Base-by-base conservation (phyloP, 768 basidiomycete species). In the Mycena rebaudengoi region DNA sequence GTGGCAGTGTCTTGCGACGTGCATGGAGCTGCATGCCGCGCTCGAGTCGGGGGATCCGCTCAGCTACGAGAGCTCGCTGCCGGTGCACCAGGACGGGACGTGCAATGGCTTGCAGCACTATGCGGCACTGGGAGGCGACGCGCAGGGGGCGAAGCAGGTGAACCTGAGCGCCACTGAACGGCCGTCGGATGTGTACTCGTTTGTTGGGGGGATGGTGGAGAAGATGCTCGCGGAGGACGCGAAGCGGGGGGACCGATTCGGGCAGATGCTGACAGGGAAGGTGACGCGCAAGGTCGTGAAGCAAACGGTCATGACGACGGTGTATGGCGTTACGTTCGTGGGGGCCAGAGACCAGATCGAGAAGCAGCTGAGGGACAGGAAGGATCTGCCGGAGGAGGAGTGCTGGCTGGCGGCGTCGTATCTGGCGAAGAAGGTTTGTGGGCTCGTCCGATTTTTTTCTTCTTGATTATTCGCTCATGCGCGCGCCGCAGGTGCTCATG, bases 301-400 rank as follows among this genome's bases (percentile, higher is more conserved):
- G 82, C 97, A 99, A 81, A 98, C 98, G 23, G 94, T 98, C 67
- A 99, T 99, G 98, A 99, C 97, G 1, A 98, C 97, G 3, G 97
- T 99, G 32, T 99, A 99, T 73, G 97, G 98, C 21, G 96, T 99
- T 16, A 99, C 98, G 0, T 96, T 90, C 78, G 80, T 98, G 55
- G 98, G 98, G 33, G 98, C 98, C 21, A 87, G 95, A 41, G 94
- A 94, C 10, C 98, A 99, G 78, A 98, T 99, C 56, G 92, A 95
- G 77, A 91, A 78, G 70, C 96, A 98, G 79, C 78, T 99, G 37
- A 86, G 83, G 68, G 92, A 93, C 57, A 82, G 90, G 57, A 86
- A 87, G 25, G 91, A 92, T 62, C 82, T 97, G 26, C 83, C 86
- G 3, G 76, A 85, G 23, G 92, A 96, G 68, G 82, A 87, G n/a